Conservation (phyloP, 768 basidiomycete species). For the Boletus subparvulus region DNA sequence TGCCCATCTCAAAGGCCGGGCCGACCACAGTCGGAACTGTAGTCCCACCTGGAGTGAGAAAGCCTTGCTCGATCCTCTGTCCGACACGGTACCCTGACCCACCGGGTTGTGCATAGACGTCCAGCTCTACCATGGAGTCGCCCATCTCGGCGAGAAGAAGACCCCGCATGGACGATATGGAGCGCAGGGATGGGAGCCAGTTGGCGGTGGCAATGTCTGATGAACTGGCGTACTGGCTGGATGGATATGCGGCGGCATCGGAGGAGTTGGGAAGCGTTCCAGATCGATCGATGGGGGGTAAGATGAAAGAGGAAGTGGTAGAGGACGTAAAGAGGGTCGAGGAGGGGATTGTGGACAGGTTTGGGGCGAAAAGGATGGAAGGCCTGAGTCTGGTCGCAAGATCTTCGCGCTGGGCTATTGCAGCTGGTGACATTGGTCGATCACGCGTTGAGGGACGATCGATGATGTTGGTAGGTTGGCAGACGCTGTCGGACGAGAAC, state of each 20-base stretch:
- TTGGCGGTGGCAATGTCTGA: constrained; percentile 3
- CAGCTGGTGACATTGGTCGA: constrained; percentile 13
- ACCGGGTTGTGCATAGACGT: constrained; percentile 32
- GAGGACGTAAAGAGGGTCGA: constrained; percentile 25
- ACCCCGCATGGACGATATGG: constrained; percentile 45
- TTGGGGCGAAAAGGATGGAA: constrained; percentile 18
- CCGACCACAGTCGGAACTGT: constrained; percentile 13
- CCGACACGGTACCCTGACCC: constrained; percentile 43
- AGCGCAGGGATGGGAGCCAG: constrained; percentile 33
- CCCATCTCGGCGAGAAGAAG: constrained; percentile 49
- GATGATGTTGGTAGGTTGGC: background rate
- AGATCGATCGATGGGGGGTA: constrained; percentile 14
- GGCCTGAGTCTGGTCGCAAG: constrained; percentile 6
- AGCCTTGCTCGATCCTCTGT: constrained; percentile 36
- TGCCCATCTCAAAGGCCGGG: constrained; percentile 16
- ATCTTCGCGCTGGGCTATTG: background rate
- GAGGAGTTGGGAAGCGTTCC: constrained; percentile 12
- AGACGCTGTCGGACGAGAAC: constrained; percentile 14
- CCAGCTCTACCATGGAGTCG: constrained; percentile 46
- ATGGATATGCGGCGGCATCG: constrained; percentile 20
- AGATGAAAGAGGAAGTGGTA: constrained; percentile 26
- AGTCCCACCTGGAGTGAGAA: constrained; percentile 33
- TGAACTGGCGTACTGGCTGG: constrained; percentile 4
- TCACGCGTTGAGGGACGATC: constrained; percentile 10
- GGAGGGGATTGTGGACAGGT: constrained; percentile 30